A percentile compares a stretch with the other conserved stretches of the same genome.
These are phyloP conservation scores for Stagonosporopsis cucurbitacearum DNA, from an alignment of 2,329 filamentous ascomycete species.

Conservation along the genomic window DNA sequence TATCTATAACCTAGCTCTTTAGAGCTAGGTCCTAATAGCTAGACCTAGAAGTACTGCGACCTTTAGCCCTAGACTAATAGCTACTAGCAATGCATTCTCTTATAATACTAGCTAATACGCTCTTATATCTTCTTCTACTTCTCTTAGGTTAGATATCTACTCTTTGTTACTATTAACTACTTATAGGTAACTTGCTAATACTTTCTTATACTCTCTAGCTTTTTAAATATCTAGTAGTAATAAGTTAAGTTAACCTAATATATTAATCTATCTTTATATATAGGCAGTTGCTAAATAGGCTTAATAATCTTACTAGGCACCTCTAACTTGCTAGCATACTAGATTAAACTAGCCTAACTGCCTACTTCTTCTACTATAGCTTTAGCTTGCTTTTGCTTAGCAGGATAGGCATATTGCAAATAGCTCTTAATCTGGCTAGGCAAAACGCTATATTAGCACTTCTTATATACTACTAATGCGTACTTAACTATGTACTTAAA, in stretches of 20 bases:
- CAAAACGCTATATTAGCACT: neutral
- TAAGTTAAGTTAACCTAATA: too few species aligned
- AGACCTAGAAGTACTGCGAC: neutral
- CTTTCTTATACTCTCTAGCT: too few species aligned
- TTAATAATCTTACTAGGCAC: slow-evolving; percentile 3
- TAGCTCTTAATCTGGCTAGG: too few species aligned
- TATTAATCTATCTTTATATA: slow-evolving; percentile 3
- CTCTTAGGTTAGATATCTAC: too few species aligned
- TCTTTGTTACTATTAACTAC: too few species aligned
- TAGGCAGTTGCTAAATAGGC: neutral
- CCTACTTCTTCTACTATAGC: slow-evolving; percentile 3
- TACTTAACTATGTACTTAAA: neutral
- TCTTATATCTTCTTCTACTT: too few species aligned
- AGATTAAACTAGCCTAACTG: slow-evolving; percentile 5
- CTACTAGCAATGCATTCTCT: neutral
- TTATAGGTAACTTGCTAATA: too few species aligned
- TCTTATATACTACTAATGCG: neutral
- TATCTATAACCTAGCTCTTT: too few species aligned
- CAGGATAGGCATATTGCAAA: neutral
- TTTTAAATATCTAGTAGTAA: too few species aligned
- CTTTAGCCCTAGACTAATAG: neutral
- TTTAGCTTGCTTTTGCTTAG: neutral
- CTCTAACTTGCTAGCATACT: slow-evolving; percentile 4
- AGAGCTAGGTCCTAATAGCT: neutral
- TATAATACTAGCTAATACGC: neutral